phyloP scores from a whole-genome alignment of 805 yeast species.

The Clavispora phyllophila region DNA sequence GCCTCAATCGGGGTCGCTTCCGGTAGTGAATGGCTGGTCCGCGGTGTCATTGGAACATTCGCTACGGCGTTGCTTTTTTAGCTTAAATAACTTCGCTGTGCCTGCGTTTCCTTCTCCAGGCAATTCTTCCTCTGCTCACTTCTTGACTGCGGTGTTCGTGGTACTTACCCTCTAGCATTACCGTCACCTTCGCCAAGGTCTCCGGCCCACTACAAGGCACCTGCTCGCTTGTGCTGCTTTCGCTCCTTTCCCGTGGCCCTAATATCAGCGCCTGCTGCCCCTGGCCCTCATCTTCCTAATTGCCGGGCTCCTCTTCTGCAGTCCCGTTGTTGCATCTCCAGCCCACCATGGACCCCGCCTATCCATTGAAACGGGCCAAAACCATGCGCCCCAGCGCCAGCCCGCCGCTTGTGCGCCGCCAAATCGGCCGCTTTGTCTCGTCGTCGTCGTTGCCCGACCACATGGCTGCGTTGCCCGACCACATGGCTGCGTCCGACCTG shows the following conservation, averaged over 20 bases:
- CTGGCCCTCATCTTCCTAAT: too few species aligned
- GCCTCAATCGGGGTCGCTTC: neutral
- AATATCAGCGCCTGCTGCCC: too few species aligned
- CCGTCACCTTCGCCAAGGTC: too few species aligned
- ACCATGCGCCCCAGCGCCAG: neutral
- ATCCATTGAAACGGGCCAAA: neutral
- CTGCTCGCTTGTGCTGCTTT: too few species aligned
- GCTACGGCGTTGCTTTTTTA: neutral
- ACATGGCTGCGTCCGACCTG: constrained; percentile 1
- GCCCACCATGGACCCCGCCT: too few species aligned
- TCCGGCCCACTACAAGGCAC: too few species aligned
- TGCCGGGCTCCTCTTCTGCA: too few species aligned
- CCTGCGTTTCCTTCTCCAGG: neutral
- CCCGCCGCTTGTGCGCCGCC: neutral
- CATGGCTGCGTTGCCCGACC: neutral
- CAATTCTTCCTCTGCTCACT: neutral
- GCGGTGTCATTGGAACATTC: neutral
- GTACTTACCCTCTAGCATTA: too few species aligned
- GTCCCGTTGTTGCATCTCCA: too few species aligned
- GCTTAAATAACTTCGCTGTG: neutral
- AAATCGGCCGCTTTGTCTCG: neutral
- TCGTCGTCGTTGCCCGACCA: too few species aligned
- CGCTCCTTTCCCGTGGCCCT: too few species aligned
- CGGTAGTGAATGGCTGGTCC: neutral
- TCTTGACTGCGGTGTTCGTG: neutral